Base-by-base conservation (phyloP, 768 basidiomycete species). In the Tulasnella sp. region DNA sequence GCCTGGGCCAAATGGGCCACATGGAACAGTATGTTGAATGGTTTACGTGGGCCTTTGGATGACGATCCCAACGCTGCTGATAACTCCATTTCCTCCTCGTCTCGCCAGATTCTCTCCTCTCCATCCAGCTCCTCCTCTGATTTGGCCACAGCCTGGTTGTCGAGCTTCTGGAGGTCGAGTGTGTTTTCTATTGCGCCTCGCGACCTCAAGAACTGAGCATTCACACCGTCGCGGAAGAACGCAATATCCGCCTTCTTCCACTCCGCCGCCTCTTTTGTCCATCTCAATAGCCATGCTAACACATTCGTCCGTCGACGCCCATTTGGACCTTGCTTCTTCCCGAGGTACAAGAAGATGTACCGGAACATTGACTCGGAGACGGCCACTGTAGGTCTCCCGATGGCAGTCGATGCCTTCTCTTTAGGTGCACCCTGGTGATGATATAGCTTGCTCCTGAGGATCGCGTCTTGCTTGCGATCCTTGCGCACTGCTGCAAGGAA, bases 401-500 rank as follows among this genome's bases (percentile, higher is more conserved):
- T 41, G 2, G 29, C 31, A n/a, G 29, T 31, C 62, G 79, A 80
- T 22, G 67, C 72, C 22, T 78, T 74, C 61, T 79, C 84, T 43
- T 86, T 68, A 2, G 77, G 66, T 29, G 87, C 72, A 68, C 75
- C 4, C 82, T 84, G 1, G 82, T 69, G 5, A 67, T 66, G 21
- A 81, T 70, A 58, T 60, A 65, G 59, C 69, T 68, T 61, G 15
- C 66, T 70, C 65, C 65, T 60, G 59, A 12, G 63, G 49, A 22
- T 73, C 70, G 60, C 84, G 81, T 41, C 76, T 65, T 8, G 64
- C 60, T 52, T 77, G 74, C 1, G 82, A 43, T 65, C 83, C 73
- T 25, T 77, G 65, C 54, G 83, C 67, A 68, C 87, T 85, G 69
- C 89, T 84, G 43, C 84, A 80, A 15, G 80, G n/a, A 66, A 30